Base-by-base conservation (phyloP, 202 grass and related monocot genomes). In the Cymbopogon flexuosus region DNA sequence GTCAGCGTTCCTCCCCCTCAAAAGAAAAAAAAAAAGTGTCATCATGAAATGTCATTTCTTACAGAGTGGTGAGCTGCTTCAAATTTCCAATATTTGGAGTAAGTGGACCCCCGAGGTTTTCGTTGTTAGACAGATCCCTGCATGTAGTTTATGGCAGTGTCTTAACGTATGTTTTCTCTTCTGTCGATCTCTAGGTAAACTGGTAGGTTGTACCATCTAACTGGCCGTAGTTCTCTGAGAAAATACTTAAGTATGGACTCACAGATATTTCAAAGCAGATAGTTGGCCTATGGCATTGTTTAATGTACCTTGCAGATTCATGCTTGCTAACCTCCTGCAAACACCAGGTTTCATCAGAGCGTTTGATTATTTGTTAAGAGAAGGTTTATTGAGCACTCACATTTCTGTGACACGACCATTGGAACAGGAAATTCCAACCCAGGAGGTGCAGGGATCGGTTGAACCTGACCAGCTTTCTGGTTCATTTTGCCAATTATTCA, bases 111-210 rank as follows among this genome's bases (percentile, higher is more conserved):
- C 81, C 84, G 5, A 98, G 82, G 33, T 49, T 24, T 29, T 3
- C 5, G 36, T 98, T 98, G 67, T 78, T 93, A 41, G 95, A 94
- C 16, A 98, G 78, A 80, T 94, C 95, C 88, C 95, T 98, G 92
- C 65, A 88, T 66, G 75, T 30, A 73, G 14, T 62, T 62, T 67
- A 65, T 83, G 62, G 66, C 16, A 84, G 59, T 56, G 80, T 68
- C 56, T 33, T 85, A 79, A 59, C 47, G 51, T 61, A 24, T 60
- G 10, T 49, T 62, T 31, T 61, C 9, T 86, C 70, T 40, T 22
- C 24, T 68, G 40, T 77, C 27, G 21, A 66, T 69, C 8, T 22
- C 72, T 62, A 54, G 10, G 49, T 68, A 78, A 65, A 56, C n/a
- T 65, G 27, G 16, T 62, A 67, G 43, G 10, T 23, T 58, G n/a